phyloP scores from a whole-genome alignment of 139 green algal species.

The Micractinium sp. region DNA sequence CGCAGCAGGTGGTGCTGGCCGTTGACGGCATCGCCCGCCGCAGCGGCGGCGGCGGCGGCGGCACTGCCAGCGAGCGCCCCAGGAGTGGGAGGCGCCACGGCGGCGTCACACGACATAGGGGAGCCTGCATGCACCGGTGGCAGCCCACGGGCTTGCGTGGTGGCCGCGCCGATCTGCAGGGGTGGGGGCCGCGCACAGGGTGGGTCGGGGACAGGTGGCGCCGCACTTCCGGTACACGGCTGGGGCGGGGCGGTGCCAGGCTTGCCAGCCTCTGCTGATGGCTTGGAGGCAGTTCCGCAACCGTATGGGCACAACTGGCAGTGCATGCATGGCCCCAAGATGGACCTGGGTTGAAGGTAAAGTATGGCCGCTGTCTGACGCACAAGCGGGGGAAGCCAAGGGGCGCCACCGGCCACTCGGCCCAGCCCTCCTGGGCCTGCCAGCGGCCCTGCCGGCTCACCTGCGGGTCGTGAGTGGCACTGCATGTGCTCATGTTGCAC shows the following conservation, averaged over 20 bases:
- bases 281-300: too few species aligned
- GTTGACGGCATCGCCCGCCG: not conserved
- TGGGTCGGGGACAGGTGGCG: not conserved
- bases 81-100: not conserved
- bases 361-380: too few species aligned
- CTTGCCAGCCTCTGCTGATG: too few species aligned
- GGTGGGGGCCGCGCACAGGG: not conserved
- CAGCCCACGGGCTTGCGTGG: not conserved
- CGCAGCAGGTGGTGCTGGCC: constrained; percentile 33
- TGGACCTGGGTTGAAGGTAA: too few species aligned
- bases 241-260: too few species aligned
- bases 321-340: too few species aligned
- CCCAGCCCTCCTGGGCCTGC: too few species aligned
- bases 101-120: not conserved
- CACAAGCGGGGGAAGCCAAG: too few species aligned
- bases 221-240: not conserved
- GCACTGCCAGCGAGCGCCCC: not conserved
- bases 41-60: not conserved
- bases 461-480: not conserved
- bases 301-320: too few species aligned
- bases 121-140: not conserved
- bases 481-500: not conserved
- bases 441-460: not conserved
- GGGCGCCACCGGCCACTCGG: too few species aligned
- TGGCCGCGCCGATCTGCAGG: not conserved